phyloP scores from a whole-genome alignment of 306 rosid genomes.

The Gynostemma pentaphyllum region DNA sequence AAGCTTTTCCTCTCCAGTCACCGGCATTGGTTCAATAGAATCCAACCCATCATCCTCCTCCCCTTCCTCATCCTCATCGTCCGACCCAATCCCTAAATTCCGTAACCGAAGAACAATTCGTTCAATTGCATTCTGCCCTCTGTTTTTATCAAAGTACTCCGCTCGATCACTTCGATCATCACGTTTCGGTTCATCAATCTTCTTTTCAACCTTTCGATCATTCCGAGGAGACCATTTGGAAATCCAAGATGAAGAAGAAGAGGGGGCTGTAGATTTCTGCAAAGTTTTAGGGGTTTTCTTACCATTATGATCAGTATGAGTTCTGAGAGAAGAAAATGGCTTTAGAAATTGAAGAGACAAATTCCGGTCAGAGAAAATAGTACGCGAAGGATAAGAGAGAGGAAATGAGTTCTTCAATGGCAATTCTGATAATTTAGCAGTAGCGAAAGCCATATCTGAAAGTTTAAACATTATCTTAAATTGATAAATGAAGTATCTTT shows the following conservation, averaged over 20 bases:
- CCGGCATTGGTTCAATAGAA: slow-evolving; percentile 19
- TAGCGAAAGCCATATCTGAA: slow-evolving; percentile 32
- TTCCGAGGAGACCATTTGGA: slow-evolving; percentile 36
- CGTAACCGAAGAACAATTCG: slow-evolving; percentile 64
- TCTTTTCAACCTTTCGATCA: slow-evolving; percentile 16
- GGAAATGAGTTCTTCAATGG: slow-evolving; percentile 42
- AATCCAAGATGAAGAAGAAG: slow-evolving; percentile 64
- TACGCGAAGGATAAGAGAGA: slow-evolving; percentile 20
- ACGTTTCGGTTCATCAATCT: slow-evolving; percentile 11
- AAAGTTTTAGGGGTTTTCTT: slow-evolving; percentile 19
- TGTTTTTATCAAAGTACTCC: slow-evolving; percentile 20
- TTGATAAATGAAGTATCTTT: not conserved
- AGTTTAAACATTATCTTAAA: not conserved
- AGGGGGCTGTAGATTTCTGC: slow-evolving; percentile 22
- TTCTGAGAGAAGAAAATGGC: slow-evolving; percentile 17
- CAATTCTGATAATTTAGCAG: slow-evolving; percentile 39
- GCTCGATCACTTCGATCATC: slow-evolving; percentile 20
- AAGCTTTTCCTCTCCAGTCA: slow-evolving; percentile 65
- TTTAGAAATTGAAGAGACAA: slow-evolving; percentile 39
- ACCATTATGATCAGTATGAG: slow-evolving; percentile 13
- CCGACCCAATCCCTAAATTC: slow-evolving; percentile 49
- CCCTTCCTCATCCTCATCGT: slow-evolving; percentile 34
- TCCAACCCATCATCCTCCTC: slow-evolving; percentile 19
- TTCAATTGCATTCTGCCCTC: slow-evolving; percentile 57
- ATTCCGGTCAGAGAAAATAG: slow-evolving; percentile 37